A percentile compares a stretch with the other conserved stretches of the same genome.
Conservation (phyloP, 768 basidiomycete genomes). For the Rhodotorula babjevae region DNA sequence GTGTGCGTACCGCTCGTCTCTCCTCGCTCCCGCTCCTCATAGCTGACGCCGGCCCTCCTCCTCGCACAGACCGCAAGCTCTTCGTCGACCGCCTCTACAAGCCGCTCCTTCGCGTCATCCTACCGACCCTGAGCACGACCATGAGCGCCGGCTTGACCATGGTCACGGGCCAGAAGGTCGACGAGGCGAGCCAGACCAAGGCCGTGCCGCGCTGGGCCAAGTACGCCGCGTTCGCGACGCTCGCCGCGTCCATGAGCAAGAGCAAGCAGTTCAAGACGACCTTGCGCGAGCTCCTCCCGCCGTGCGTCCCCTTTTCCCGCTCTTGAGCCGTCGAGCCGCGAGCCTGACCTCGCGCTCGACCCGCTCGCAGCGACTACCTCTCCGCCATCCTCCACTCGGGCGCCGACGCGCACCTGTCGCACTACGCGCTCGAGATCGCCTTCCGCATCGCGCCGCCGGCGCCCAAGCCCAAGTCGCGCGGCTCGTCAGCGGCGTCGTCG, state of each 20-base stretch:
- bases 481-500: neutral
- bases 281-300: neutral
- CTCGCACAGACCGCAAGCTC: neutral
- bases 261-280: constrained; percentile 1
- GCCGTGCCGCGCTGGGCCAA: neutral
- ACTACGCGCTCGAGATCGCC: constrained; percentile 1
- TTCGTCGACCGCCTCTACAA: neutral
- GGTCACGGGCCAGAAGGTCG: neutral
- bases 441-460: constrained; percentile 2
- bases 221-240: constrained; percentile 8
- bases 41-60: neutral
- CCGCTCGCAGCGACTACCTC: constrained; percentile 3
- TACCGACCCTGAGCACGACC: neutral
- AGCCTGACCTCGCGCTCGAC: neutral
- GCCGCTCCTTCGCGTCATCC: neutral
- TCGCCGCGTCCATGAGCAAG: constrained; percentile 8
- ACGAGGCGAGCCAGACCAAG: neutral
- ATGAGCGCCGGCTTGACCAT: neutral
- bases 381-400: constrained; percentile 1
- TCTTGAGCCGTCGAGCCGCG: no score
- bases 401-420: constrained; percentile 16
- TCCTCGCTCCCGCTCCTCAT: no score
- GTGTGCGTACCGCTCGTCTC: neutral
- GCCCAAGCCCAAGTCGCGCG: neutral
- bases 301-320: neutral